These are phyloP conservation scores for Bipolaris cookei DNA, from an alignment of 2,329 filamentous ascomycete genomes.

Conservation along the genomic window DNA sequence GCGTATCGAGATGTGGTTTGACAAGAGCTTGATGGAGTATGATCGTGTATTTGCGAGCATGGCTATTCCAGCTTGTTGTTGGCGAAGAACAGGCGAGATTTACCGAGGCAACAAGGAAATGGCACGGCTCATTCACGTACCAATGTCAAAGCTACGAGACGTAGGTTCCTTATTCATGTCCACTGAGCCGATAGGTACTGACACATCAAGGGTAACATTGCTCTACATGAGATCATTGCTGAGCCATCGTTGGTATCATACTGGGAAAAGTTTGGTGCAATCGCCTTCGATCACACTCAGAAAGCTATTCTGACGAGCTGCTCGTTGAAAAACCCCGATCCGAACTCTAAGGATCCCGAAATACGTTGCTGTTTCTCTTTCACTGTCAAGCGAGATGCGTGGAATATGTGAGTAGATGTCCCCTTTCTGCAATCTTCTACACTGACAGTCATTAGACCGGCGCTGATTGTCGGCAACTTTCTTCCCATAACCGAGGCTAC, in stretches of 20 bases:
- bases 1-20: slow-evolving; percentile 99
- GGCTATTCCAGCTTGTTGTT: slow-evolving; percentile 97
- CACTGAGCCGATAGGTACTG: slow-evolving; percentile 8
- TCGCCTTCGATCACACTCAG: slow-evolving; percentile 91
- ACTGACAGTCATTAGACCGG: slow-evolving; percentile 65
- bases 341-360: slow-evolving; percentile 69
- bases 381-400: slow-evolving; percentile 90
- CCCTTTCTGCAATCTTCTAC: background rate
- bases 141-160: slow-evolving; percentile 87
- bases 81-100: slow-evolving; percentile 95
- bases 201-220: slow-evolving; percentile 79
- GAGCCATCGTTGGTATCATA: slow-evolving; percentile 96
- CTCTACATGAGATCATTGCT: slow-evolving; percentile 92
- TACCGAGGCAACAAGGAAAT: slow-evolving; percentile 98
- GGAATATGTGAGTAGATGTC: slow-evolving; percentile 80
- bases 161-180: slow-evolving; percentile 60
- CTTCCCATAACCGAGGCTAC: slow-evolving; percentile 73
- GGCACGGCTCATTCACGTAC: slow-evolving; percentile 93
- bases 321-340: slow-evolving; percentile 75
- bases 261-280: slow-evolving; percentile 98
- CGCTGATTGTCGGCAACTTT: slow-evolving; percentile 96
- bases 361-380: slow-evolving; percentile 98
- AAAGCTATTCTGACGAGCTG: slow-evolving; percentile 96
- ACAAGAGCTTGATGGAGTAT: slow-evolving; percentile 94
- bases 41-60: slow-evolving; percentile 98